A percentile compares a stretch with the other conserved stretches of the same genome.
These are phyloP conservation scores for Setaria italica DNA, from an alignment of 202 grass and related monocot species.

Conservation along the genomic window DNA sequence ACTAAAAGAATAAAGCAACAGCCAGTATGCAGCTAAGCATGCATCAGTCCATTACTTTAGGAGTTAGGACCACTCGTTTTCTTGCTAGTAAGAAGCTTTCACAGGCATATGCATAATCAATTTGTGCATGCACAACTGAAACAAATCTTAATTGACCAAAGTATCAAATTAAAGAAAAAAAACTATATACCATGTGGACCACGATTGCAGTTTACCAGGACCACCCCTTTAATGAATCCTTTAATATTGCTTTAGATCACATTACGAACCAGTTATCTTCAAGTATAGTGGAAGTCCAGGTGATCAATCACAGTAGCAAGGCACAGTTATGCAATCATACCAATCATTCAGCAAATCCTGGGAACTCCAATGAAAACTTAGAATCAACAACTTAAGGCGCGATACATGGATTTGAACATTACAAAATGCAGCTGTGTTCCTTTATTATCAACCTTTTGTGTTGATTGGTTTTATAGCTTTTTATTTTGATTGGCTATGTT, in stretches of 20 bases:
- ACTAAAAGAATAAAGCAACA: slow-evolving; percentile 50
- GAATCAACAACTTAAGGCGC: slow-evolving; percentile 13
- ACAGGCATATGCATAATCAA: background rate
- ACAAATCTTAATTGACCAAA: slow-evolving; percentile 26
- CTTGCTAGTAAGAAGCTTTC: slow-evolving; percentile 43
- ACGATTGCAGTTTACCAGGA: slow-evolving; percentile 48
- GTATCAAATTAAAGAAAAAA: slow-evolving; percentile 28
- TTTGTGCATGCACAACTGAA: slow-evolving; percentile 26
- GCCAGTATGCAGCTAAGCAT: slow-evolving; percentile 4
- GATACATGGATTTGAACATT: slow-evolving; percentile 19
- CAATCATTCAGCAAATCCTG: slow-evolving; percentile 45
- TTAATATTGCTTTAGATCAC: slow-evolving; percentile 45
- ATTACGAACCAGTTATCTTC: slow-evolving; percentile 46
- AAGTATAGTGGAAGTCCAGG: slow-evolving; percentile 32
- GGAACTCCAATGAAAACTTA: slow-evolving; percentile 21
- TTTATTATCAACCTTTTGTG: slow-evolving; percentile 4
- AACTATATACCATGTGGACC: slow-evolving; percentile 26
- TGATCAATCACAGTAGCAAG: slow-evolving; percentile 21
- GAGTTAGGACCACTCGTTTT: slow-evolving; percentile 22
- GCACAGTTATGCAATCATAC: slow-evolving; percentile 25
- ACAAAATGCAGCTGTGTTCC: background rate
- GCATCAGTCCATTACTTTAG: background rate
- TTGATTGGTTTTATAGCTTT: background rate
- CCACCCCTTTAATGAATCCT: slow-evolving; percentile 54
- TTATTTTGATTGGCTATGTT: slow-evolving; percentile 23